Percentiles rank a stretch among this genome's conserved stretches.
phyloP scores from a whole-genome alignment of 306 rosid genomes.

The Sicyos baderoa region DNA sequence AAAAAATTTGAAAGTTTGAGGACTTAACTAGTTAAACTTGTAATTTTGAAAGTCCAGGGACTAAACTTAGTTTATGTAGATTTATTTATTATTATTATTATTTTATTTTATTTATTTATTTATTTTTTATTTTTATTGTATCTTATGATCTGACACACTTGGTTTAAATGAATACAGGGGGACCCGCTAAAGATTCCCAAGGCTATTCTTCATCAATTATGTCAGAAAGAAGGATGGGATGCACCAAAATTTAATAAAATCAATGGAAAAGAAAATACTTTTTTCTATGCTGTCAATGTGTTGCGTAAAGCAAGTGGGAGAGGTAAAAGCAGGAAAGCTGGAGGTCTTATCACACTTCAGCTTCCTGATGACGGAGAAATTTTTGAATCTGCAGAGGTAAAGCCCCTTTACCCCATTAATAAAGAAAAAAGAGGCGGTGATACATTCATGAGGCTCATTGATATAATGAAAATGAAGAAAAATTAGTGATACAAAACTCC shows the following conservation, averaged over 20 bases:
- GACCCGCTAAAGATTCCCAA: slow-evolving; percentile 85
- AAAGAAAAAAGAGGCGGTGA: not conserved
- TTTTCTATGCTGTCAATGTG: slow-evolving; percentile 60
- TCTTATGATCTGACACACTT: not conserved
- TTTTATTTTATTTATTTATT: too few relatives aligned
- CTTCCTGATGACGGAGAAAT: slow-evolving; percentile 63
- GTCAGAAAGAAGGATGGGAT: slow-evolving; percentile 95
- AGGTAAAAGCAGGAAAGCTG: slow-evolving; percentile 87
- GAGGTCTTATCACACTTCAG: slow-evolving; percentile 82
- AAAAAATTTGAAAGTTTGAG: too few relatives aligned
- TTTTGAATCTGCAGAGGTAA: slow-evolving; percentile 69
- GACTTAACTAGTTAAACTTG: too few relatives aligned
- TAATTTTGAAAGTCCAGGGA: too few relatives aligned
- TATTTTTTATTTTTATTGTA: too few relatives aligned
- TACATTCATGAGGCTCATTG: too few relatives aligned
- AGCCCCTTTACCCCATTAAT: not conserved
- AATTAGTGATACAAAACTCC: too few relatives aligned
- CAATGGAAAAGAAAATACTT: slow-evolving; percentile 46
- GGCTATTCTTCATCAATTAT: slow-evolving; percentile 88
- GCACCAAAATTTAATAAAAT: slow-evolving; percentile 82
- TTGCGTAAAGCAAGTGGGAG: slow-evolving; percentile 88
- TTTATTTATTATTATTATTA: too few relatives aligned
- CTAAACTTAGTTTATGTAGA: slow-evolving; percentile 1
- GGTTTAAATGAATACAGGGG: slow-evolving; percentile 42
- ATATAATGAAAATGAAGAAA: too few relatives aligned